Evolutionary conservation across 768 basidiomycete species (phyloP), one percentile per base, ranked within the genome.

Genomic region (Cystofilobasidium capitatum): DNA sequence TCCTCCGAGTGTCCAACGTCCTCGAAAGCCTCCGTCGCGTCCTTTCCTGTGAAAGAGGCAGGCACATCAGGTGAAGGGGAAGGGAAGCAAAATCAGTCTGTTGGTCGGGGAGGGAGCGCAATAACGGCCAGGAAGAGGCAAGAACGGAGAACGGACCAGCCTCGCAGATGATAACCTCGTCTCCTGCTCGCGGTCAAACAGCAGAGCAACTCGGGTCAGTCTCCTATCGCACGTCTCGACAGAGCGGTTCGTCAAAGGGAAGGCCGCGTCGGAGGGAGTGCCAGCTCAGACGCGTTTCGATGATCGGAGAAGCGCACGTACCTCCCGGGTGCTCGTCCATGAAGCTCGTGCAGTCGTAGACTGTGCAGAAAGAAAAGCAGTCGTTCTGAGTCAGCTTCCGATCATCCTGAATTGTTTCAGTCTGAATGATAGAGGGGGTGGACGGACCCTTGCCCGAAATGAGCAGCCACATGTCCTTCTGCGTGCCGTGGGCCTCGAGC

Each of bases 1-100:
- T 99, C 96, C 73, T 98, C 94, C 0, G 93, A 97, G 83, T 98
- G 96, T 36, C 96, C 96, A 36, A 99, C 94, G 77, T 99, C 96
- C 80, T 98, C 94, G 75, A 99, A 99, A 8, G 96, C 91, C 75
- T 97, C 96, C 39, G 94, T 93, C 29, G 94, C 93, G 77, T 98
- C 92, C 64, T 54, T 55, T 47, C 72, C 63, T 70, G 69, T 3
- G 44, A 33, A 26, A n/a, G 64, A 26, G 10, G 39, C 26, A 16
- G 55, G 54, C 31, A 65, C 29, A 22, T 1, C 33, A n/a, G 16
- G 40, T 37, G 26, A 40, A 40, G 40, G 39, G 35, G 22, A 24
- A 16, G 35, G 40, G 35, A 54, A 12, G 8, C 62, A 37, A 55
- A 37, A 39, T 37, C 62, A 54, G 24, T 44, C 36, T 26, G 33